phyloP scores from a whole-genome alignment of 2,329 filamentous ascomycete species.

The Aspergillus phoenicis region DNA sequence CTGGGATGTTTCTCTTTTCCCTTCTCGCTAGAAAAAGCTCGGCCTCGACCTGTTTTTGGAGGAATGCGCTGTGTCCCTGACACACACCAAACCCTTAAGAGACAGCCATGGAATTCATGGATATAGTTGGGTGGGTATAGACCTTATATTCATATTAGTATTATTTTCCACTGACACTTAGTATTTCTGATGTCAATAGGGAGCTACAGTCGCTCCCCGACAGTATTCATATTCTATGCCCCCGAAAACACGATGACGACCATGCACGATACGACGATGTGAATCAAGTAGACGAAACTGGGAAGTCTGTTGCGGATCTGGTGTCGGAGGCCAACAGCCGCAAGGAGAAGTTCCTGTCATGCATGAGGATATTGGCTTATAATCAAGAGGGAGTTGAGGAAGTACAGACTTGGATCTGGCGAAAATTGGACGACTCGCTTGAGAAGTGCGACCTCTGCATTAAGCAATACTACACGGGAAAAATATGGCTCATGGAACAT shows the following conservation, averaged over 20 bases:
- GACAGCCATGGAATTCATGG: slow-evolving; percentile 44
- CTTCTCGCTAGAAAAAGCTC: not conserved
- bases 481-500: slow-evolving; percentile 63
- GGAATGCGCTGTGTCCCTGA: slow-evolving; percentile 21
- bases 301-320: slow-evolving; percentile 39
- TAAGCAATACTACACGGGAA: slow-evolving; percentile 71
- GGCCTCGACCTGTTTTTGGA: not conserved
- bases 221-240: slow-evolving; percentile 68
- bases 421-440: slow-evolving; percentile 61
- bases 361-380: slow-evolving; percentile 70
- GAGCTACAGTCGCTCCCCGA: slow-evolving; percentile 49
- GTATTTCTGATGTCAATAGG: slow-evolving; percentile 28
- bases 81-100: not conserved
- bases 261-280: slow-evolving; percentile 64
- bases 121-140: slow-evolving; percentile 43
- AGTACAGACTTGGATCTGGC: slow-evolving; percentile 62
- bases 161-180: not conserved
- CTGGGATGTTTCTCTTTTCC: not conserved
- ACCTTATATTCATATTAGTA: not conserved
- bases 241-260: slow-evolving; percentile 65
- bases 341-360: slow-evolving; percentile 66
- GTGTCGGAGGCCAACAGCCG: slow-evolving; percentile 60
- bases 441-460: slow-evolving; percentile 70
- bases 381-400: slow-evolving; percentile 61
- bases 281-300: slow-evolving; percentile 52